phyloP scores from a whole-genome alignment of 768 basidiomycete genomes.

The Pleurotus pulmonarius region DNA sequence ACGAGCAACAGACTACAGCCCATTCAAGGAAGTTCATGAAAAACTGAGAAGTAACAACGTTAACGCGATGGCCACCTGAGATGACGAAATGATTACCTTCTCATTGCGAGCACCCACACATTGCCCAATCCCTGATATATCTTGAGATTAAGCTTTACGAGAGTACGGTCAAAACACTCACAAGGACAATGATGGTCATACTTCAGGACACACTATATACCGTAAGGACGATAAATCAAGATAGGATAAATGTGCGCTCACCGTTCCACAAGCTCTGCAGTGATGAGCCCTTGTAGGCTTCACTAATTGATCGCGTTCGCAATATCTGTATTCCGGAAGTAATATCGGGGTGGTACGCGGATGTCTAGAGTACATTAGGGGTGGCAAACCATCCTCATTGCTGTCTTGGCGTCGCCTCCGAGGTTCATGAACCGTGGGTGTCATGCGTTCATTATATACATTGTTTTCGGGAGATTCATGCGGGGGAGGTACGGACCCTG shows the following conservation, averaged over 20 bases:
- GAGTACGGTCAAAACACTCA: constrained; percentile 33
- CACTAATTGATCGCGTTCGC: constrained; percentile 54
- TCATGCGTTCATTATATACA: neutral
- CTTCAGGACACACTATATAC: constrained; percentile 66
- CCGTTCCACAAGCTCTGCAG: constrained; percentile 79
- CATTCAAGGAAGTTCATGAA: constrained; percentile 82
- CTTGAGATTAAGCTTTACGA: neutral
- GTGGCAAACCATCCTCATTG: constrained; percentile 2
- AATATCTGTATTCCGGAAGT: constrained; percentile 65
- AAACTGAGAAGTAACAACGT: constrained; percentile 42
- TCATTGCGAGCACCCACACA: constrained; percentile 93
- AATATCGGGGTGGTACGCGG: constrained; percentile 42
- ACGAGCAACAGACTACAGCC: constrained; percentile 53
- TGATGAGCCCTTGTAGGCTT: constrained; percentile 80
- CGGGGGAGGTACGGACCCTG: too few species aligned
- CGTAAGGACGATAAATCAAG: neutral
- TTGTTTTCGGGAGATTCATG: neutral
- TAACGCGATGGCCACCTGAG: neutral
- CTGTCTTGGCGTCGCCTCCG: too few species aligned
- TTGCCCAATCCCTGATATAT: constrained; percentile 78
- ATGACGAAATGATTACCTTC: constrained; percentile 43
- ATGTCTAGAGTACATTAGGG: constrained; percentile 24
- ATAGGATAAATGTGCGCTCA: constrained; percentile 30
- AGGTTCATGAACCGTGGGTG: too few species aligned
- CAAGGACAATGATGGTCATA: constrained; percentile 93